Evolutionary conservation across 2,329 filamentous ascomycete genomes (phyloP).

Genomic region (Blastomyces percursus): DNA sequence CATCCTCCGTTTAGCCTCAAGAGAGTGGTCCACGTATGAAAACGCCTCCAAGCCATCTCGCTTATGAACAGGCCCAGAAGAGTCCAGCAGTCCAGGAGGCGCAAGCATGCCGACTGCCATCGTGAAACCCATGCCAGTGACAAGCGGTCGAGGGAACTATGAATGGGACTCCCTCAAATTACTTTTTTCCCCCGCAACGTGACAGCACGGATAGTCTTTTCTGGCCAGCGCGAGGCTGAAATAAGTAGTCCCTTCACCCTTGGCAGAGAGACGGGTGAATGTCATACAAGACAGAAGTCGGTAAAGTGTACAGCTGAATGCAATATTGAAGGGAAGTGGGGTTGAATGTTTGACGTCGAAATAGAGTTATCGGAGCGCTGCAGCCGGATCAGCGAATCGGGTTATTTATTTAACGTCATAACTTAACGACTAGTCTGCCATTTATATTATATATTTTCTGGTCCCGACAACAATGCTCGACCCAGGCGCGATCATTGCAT

Average conservation of each 20-base stretch:
- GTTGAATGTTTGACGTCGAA: neutral
- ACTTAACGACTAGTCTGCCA: neutral
- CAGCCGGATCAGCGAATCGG: neutral
- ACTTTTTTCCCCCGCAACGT: neutral
- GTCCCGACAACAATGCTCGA: neutral
- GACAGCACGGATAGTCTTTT: neutral
- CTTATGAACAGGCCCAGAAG: neutral
- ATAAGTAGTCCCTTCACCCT: neutral
- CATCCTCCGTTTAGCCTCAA: neutral
- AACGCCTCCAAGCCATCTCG: neutral
- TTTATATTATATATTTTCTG: neutral
- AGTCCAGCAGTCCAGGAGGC: neutral
- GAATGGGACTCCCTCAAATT: neutral
- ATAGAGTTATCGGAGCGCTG: neutral
- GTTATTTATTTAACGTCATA: neutral
- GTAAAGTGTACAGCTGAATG: neutral
- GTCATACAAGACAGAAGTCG: too few species aligned
- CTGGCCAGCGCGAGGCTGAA: neutral
- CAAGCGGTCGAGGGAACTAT: neutral
- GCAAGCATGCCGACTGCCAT: neutral
- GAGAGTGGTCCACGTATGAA: neutral
- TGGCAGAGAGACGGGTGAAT: too few species aligned
- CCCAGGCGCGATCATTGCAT: neutral
- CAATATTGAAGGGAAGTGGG: neutral
- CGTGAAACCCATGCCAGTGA: neutral